These are phyloP conservation scores for Phaseolus lunatus DNA, from an alignment of 306 rosid species.

Conservation along the genomic window DNA sequence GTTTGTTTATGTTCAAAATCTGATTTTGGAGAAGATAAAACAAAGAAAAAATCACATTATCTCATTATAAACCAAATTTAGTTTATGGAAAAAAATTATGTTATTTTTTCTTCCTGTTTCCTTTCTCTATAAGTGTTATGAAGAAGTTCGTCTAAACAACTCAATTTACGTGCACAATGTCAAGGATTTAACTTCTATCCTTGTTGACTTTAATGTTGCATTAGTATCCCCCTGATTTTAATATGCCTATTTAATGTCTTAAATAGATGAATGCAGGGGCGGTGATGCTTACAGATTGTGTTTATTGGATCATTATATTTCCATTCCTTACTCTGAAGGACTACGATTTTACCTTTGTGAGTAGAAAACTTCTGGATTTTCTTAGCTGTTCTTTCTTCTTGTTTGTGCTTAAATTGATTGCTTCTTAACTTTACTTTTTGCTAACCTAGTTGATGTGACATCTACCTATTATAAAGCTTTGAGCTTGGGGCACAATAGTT, in stretches of 20 bases:
- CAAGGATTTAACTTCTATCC: constrained; percentile 28
- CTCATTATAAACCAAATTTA: too few relatives aligned
- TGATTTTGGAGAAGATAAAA: too few relatives aligned
- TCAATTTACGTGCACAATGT: constrained; percentile 10
- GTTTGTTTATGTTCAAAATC: constrained; percentile 20
- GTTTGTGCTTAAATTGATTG: constrained; percentile 22
- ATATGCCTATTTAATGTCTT: constrained; percentile 32
- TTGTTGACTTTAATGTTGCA: background rate
- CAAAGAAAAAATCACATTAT: too few relatives aligned
- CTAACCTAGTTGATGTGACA: background rate
- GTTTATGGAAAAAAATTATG: too few relatives aligned
- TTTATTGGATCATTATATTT: constrained; percentile 72
- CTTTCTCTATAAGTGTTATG: too few relatives aligned
- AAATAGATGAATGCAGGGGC: constrained; percentile 76
- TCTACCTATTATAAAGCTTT: background rate
- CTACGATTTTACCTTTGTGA: constrained; percentile 62
- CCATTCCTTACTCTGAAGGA: constrained; percentile 72
- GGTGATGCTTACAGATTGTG: constrained; percentile 71
- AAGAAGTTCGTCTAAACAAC: too few relatives aligned
- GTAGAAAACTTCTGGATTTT: constrained; percentile 41
- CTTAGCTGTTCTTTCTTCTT: constrained; percentile 25
- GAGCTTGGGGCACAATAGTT: background rate
- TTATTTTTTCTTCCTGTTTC: too few relatives aligned
- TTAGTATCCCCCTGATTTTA: constrained; percentile 35
- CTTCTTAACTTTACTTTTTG: constrained; percentile 30